Percentiles rank a stretch among this genome's conserved stretches.
Conservation (phyloP, 345 rosid genomes). For the Lepidium didymum region DNA sequence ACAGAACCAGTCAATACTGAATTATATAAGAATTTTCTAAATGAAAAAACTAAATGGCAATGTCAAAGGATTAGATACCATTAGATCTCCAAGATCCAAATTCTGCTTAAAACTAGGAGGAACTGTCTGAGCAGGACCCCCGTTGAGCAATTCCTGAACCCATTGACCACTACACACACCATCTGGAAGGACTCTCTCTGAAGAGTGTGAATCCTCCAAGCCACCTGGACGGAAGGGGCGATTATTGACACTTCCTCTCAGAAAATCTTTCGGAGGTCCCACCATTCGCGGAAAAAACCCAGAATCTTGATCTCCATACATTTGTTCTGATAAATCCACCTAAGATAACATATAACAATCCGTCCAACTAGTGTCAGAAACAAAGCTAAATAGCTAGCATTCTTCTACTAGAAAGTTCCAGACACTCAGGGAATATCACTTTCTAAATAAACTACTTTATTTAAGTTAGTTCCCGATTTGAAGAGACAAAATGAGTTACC, state of each 20-base stretch:
- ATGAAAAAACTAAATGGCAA: background rate
- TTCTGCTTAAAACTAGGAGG: slow-evolving; percentile 87
- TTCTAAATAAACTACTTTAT: background rate
- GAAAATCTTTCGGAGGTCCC: slow-evolving; percentile 68
- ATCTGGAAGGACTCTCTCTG: slow-evolving; percentile 57
- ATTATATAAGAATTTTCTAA: background rate
- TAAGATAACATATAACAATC: slow-evolving; percentile 42
- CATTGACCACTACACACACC: slow-evolving; percentile 78
- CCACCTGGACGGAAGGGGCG: slow-evolving; percentile 99
- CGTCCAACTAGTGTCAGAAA: slow-evolving; percentile 27
- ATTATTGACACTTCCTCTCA: slow-evolving; percentile 81
- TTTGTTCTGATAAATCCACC: slow-evolving; percentile 81
- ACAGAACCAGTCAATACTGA: background rate
- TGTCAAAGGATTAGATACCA: slow-evolving; percentile 36
- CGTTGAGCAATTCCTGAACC: slow-evolving; percentile 64
- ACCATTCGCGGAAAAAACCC: slow-evolving; percentile 52
- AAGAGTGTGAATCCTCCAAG: slow-evolving; percentile 57
- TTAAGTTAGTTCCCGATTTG: background rate
- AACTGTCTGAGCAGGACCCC: slow-evolving; percentile 59
- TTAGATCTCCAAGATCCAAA: slow-evolving; percentile 71
- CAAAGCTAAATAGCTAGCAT: slow-evolving; percentile 5
- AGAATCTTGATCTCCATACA: slow-evolving; percentile 55
- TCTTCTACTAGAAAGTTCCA: background rate
- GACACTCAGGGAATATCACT: background rate
- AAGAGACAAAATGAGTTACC: slow-evolving; percentile 26